Conservation (phyloP, 345 rosid genomes). For the Hypericum androsaemum region DNA sequence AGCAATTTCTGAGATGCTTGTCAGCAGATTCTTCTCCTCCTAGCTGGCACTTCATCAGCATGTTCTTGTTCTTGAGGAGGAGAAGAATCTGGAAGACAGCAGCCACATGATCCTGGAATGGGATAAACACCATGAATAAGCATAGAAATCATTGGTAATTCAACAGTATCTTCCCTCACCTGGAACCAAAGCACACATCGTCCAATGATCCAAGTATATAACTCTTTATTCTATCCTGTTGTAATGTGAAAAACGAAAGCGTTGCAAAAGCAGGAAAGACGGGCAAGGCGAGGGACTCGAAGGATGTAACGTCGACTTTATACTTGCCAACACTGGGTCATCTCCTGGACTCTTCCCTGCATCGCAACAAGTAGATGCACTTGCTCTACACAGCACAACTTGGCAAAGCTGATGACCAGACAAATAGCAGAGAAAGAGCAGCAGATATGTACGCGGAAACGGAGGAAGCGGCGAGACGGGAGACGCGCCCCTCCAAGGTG, state of each 20-base stretch:
- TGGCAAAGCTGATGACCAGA: not conserved
- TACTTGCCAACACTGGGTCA: conserved; percentile 72
- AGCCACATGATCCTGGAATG: too few species aligned
- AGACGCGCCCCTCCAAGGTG: conserved; percentile 47
- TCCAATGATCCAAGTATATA: too few species aligned
- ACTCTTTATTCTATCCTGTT: too few species aligned
- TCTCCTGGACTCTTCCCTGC: conserved; percentile 42
- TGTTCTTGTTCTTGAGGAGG: too few species aligned
- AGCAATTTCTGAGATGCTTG: too few species aligned
- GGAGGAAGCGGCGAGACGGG: conserved; percentile 45
- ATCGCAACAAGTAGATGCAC: conserved; percentile 10
- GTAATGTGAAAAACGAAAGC: not conserved
- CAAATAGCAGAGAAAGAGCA: not conserved
- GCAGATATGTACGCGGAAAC: conserved; percentile 29
- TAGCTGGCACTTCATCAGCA: too few species aligned
- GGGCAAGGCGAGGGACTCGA: conserved; percentile 63
- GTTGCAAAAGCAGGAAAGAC: conserved; percentile 15
- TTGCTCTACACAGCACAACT: not conserved
- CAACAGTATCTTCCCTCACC: conserved; percentile 52
- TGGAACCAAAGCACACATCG: conserved; percentile 10
- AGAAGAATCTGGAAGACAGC: too few species aligned
- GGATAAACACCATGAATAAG: too few species aligned
- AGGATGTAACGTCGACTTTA: conserved; percentile 54
- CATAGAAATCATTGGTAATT: too few species aligned
- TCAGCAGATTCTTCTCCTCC: too few species aligned